Evolutionary conservation across 257 asterid species (phyloP), one percentile per base, ranked within the genome.

Genomic region (Solanum clarkiae): DNA sequence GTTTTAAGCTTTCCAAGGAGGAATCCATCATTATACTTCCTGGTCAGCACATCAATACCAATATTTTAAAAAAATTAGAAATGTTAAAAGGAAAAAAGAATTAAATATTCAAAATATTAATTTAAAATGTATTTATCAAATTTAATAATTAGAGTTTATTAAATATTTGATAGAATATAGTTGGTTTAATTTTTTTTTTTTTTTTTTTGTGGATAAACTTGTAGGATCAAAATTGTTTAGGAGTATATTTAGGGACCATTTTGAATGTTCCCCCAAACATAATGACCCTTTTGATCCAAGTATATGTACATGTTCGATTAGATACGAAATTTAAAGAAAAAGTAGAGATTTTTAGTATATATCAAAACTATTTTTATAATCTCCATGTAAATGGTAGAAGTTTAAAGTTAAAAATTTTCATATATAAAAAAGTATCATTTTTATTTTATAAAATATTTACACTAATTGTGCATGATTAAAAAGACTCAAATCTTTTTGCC

Each of bases 1-100:
- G 24, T 36, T 75, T 90, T 87, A 95, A 95, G 92, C 89, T 95
- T 85, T 96, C 98, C 80, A 94, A 89, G 90, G 98, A 95, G 90
- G 98, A 95, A 83, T 89, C 93, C 32, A 92, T 32, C 36, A 32
- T 32, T 32, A 1, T 32, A 32, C n/a, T n/a, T n/a, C n/a, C n/a
- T n/a, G n/a, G n/a, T n/a, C n/a, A n/a, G n/a, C n/a, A n/a, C n/a
- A n/a, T n/a, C n/a, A n/a, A 74, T 22, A 5, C 42, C 42, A 65
- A 42, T 36, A 42, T 70, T 70, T 13, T 59, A 71, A 42, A 20
- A 0, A 42, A 71, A 4, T 71, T 22, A 71, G 32, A 16, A 71
- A 71, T 70, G 26, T 1, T 11, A 44, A 10, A 44, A 71, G 24
- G 1, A 20, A 16, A 68, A 68, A 26, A 26, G 2, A 36, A 1